These are phyloP conservation scores for Alternaria atra DNA, from an alignment of 2,329 filamentous ascomycete genomes.

Conservation along the genomic window DNA sequence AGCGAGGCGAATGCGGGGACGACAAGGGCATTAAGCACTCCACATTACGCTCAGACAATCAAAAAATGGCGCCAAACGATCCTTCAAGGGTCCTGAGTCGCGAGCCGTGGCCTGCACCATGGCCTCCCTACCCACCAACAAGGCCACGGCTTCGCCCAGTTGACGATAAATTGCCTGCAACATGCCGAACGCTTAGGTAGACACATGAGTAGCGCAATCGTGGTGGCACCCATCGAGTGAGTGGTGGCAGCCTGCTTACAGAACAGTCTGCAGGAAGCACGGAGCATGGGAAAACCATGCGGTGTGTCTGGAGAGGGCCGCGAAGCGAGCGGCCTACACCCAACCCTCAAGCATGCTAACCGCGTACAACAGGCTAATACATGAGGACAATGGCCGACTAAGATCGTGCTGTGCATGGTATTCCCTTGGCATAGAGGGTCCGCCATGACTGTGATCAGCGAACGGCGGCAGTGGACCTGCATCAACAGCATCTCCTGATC, in stretches of 20 bases:
- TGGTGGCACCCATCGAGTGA: conserved; percentile 31
- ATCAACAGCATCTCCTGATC: conserved; percentile 36
- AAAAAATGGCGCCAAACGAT: conserved; percentile 34
- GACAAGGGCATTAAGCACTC: conserved; percentile 41
- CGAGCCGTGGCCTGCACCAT: conserved; percentile 26
- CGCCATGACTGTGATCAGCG: conserved; percentile 30
- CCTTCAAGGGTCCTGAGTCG: conserved; percentile 36
- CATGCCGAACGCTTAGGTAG: conserved; percentile 19
- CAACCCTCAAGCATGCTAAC: conserved; percentile 26
- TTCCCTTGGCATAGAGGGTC: conserved; percentile 28
- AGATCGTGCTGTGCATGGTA: conserved; percentile 24
- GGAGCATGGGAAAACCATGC: conserved; percentile 27
- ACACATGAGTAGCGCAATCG: conserved; percentile 19
- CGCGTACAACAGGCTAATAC: conserved; percentile 44
- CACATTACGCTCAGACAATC: conserved; percentile 43
- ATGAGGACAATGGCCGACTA: conserved; percentile 21
- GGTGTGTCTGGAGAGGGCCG: conserved; percentile 21
- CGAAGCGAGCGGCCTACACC: conserved; percentile 25
- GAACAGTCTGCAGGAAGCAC: conserved; percentile 40
- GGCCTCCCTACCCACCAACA: conserved; percentile 28
- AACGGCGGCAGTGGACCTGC: conserved; percentile 42
- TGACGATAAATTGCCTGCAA: conserved; percentile 38
- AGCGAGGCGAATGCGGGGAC: conserved; percentile 47
- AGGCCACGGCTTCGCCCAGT: conserved; percentile 27
- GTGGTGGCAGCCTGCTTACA: conserved; percentile 33